Conservation (phyloP, 2,329 filamentous ascomycete genomes). For the Knufia petricola region DNA sequence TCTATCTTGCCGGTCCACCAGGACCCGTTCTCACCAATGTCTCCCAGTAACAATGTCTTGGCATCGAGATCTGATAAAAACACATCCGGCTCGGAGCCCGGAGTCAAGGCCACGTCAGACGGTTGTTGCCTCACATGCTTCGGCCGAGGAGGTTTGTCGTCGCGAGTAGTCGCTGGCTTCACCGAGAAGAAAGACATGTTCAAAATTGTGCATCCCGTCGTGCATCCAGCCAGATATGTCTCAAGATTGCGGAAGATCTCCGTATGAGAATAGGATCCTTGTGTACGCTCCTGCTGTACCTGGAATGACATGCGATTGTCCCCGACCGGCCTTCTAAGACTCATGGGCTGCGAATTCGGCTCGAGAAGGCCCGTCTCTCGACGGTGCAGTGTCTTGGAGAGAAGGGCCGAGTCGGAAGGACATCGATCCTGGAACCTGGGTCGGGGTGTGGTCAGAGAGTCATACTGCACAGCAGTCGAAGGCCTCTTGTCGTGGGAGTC, state of each 20-base stretch:
- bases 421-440: constrained; percentile 2
- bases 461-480: not conserved
- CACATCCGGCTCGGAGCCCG: constrained; percentile 27
- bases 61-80: constrained; percentile 58
- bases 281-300: not conserved
- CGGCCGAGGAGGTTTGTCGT: constrained; percentile 31
- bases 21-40: constrained; percentile 69
- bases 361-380: not conserved
- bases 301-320: not conserved
- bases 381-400: not conserved
- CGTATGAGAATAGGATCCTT: not conserved
- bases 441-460: not conserved
- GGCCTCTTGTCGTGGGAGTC: not conserved
- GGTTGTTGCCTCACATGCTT: constrained; percentile 28
- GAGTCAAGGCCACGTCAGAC: constrained; percentile 19
- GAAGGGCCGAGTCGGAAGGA: not conserved
- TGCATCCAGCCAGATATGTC: constrained; percentile 62
- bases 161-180: constrained; percentile 38
- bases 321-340: not conserved
- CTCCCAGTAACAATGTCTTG: constrained; percentile 63
- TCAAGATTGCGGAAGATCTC: constrained; percentile 65
- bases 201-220: constrained; percentile 61
- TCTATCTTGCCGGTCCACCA: constrained; percentile 61
- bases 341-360: not conserved
- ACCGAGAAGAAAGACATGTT: constrained; percentile 63